Conservation (phyloP, 208 protist genomes). For the Leishmania arabica region DNA sequence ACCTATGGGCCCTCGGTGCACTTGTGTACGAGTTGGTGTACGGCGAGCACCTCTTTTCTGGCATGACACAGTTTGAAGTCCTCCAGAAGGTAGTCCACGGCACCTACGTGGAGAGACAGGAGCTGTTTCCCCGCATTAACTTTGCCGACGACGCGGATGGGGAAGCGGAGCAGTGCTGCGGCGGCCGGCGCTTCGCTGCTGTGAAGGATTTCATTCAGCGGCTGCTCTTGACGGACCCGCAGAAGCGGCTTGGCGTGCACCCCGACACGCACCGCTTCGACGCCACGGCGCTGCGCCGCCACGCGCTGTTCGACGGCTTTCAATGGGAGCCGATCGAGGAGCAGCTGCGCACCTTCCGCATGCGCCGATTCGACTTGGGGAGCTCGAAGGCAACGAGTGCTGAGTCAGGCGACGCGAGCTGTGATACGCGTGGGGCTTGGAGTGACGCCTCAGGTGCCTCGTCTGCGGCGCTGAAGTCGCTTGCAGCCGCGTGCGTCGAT, state of each 20-base stretch:
- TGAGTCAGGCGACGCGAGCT: background rate
- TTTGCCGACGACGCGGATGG: slow-evolving; percentile 16
- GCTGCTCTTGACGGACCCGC: slow-evolving; percentile 70
- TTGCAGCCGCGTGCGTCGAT: slow-evolving; percentile 29
- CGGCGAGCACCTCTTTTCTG: slow-evolving; percentile 84
- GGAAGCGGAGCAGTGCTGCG: background rate
- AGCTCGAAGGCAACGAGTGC: background rate
- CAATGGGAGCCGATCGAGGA: slow-evolving; percentile 65
- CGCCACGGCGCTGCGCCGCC: slow-evolving; percentile 51
- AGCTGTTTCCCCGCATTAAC: slow-evolving; percentile 57
- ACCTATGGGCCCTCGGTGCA: slow-evolving; percentile 95
- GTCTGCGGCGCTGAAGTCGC: background rate
- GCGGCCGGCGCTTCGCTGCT: slow-evolving; percentile 36
- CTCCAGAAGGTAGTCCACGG: slow-evolving; percentile 71
- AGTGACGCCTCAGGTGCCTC: slow-evolving; percentile 1
- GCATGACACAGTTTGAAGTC: slow-evolving; percentile 65
- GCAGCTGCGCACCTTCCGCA: slow-evolving; percentile 46
- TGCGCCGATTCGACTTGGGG: slow-evolving; percentile 21
- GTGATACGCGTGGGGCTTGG: background rate
- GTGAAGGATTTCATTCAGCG: slow-evolving; percentile 69
- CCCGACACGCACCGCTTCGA: slow-evolving; percentile 52
- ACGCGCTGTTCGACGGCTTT: slow-evolving; percentile 76
- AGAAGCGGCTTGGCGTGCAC: slow-evolving; percentile 70
- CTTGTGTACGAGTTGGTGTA: slow-evolving; percentile 94
- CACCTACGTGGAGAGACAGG: slow-evolving; percentile 11